Evolutionary conservation across 495 filamentous ascomycete genomes (phyloP), one percentile per base, ranked within the genome.

Genomic region (Neurospora africana): DNA sequence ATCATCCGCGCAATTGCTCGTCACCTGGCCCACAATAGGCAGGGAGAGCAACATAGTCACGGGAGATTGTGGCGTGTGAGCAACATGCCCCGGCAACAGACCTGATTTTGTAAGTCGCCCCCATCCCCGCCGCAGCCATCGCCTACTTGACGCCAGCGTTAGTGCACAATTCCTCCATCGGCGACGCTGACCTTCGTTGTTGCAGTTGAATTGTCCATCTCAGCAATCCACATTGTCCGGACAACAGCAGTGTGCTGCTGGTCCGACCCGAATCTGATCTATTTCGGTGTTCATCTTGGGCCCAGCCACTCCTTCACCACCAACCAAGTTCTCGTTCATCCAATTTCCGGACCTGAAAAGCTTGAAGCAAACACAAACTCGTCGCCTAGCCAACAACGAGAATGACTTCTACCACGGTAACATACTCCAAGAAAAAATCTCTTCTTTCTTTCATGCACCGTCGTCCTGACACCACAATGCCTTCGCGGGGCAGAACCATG

Each of bases 361-460:
- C 4, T 65, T 33, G 13, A 33, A 8, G 27, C 27, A 65, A 65
- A 33, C 53, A 65, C 23, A 19, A 65, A 33, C 13, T 33, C 15
- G 53, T 33, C 27, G 27, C 27, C 27, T 35, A 33, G 2, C 15
- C 53, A 35, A 17, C 53, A 27, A 65, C 53, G 27, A 33, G 53
- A 65, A 74, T 77, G 71, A 68, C 67, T 37, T 75, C 74, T 1
- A 68, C 69, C n/a, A 72, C 71, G 21, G 69, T 70, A 6, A 74
- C 71, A 30, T 43, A 70, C 5, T 21, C 71, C 33, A 72, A 69
- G 67, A 74, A 74, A 72, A 76, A 73, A 68, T 71, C 74, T 7
- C 40, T 65, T 19, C 61, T 47, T 36, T 44, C 71, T 70, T 70
- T 58, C 21, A 23, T 69, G 10, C 19, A 33, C 21, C 41, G 36